Conservation (phyloP, 441 rosid species). For the Rhodomyrtus psidioides region DNA sequence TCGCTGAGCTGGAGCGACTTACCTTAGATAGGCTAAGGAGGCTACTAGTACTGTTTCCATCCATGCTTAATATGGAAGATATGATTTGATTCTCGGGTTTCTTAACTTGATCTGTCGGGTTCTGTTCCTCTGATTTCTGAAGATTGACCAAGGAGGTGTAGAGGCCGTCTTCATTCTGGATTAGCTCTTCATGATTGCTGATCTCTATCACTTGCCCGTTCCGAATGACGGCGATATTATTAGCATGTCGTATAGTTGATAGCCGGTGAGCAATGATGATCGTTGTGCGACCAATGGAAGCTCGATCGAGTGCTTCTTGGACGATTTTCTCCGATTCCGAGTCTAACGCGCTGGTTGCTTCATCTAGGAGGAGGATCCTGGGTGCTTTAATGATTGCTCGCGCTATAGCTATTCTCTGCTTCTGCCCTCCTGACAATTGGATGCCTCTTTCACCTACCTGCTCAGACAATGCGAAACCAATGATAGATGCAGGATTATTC, state of each 20-base stretch:
- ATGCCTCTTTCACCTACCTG: constrained; percentile 79
- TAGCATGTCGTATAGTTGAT: constrained; percentile 66
- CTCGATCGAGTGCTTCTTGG: constrained; percentile 69
- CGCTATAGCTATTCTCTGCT: constrained; percentile 81
- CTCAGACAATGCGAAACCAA: background rate
- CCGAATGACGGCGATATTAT: constrained; percentile 46
- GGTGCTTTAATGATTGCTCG: constrained; percentile 75
- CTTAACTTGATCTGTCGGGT: background rate
- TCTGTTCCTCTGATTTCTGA: constrained; percentile 37
- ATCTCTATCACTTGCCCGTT: constrained; percentile 41
- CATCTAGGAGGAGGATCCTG: constrained; percentile 67
- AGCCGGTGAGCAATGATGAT: constrained; percentile 72
- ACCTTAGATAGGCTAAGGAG: constrained; percentile 28
- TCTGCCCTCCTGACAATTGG: constrained; percentile 87
- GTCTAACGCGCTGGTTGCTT: constrained; percentile 82
- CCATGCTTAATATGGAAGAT: constrained; percentile 17
- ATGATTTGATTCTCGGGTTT: background rate
- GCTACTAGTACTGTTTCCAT: constrained; percentile 24
- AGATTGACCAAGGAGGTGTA: constrained; percentile 48
- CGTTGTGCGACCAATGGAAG: constrained; percentile 59
- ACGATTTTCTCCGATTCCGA: constrained; percentile 66
- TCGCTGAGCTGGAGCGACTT: constrained; percentile 47
- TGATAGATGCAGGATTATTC: background rate
- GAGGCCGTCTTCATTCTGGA: constrained; percentile 30
- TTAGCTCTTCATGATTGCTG: constrained; percentile 55